These are phyloP conservation scores for Kodamaea sp. DNA, from an alignment of 1,139 yeast genomes.

Conservation along the genomic window DNA sequence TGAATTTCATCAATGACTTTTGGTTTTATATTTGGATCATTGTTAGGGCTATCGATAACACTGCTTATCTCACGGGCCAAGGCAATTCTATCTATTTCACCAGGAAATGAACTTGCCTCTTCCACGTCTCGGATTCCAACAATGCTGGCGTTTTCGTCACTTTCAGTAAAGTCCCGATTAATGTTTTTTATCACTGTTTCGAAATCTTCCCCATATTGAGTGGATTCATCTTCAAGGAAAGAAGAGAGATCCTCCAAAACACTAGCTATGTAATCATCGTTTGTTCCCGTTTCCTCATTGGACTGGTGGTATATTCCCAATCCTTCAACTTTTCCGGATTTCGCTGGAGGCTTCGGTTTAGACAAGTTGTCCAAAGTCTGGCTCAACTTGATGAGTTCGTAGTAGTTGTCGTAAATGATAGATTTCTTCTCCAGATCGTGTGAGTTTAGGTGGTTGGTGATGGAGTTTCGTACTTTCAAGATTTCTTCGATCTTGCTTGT, in stretches of 20 bases:
- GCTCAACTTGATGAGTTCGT: constrained; percentile 45
- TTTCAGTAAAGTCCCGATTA: constrained; percentile 16
- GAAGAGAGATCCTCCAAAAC: constrained; percentile 28
- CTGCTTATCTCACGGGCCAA: constrained; percentile 22
- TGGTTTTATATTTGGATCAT: constrained; percentile 8
- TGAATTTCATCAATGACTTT: constrained; percentile 16
- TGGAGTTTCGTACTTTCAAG: constrained; percentile 35
- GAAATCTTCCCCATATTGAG: constrained; percentile 31
- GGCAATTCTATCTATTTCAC: constrained; percentile 16
- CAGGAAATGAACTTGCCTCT: constrained; percentile 5
- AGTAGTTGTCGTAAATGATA: constrained; percentile 49
- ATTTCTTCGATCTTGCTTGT: constrained; percentile 32
- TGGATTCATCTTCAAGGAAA: constrained; percentile 27
- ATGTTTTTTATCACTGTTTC: constrained; percentile 26
- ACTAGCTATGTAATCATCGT: constrained; percentile 22
- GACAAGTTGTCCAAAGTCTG: constrained; percentile 36
- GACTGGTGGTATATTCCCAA: constrained; percentile 12
- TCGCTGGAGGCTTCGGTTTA: constrained; percentile 17
- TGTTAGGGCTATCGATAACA: constrained; percentile 10
- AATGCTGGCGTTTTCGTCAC: constrained; percentile 26
- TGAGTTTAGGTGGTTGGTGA: constrained; percentile 34
- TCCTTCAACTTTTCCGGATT: constrained; percentile 4
- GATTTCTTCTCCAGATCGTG: constrained; percentile 47
- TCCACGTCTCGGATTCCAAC: constrained; percentile 17
- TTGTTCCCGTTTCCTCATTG: neutral